Evolutionary conservation across 2,329 filamentous ascomycete genomes (phyloP).

Genomic region (Lithohypha guttulata): DNA sequence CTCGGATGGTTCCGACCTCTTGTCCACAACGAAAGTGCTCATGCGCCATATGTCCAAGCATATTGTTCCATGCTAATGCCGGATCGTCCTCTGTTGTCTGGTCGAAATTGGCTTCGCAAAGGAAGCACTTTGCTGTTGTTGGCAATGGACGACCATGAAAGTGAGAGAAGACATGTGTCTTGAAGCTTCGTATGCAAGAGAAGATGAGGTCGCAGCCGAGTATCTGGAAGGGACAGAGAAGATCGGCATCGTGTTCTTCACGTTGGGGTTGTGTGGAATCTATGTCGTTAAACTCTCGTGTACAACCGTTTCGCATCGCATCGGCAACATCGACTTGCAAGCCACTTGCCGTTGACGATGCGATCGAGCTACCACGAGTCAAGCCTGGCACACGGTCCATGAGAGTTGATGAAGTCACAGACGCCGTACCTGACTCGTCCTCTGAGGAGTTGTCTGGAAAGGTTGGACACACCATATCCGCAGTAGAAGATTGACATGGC

Average conservation of each 20-base stretch:
- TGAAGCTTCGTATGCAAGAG: constrained; percentile 30
- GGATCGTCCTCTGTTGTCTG: constrained; percentile 17
- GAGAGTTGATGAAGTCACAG: constrained; percentile 4
- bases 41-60: constrained; percentile 33
- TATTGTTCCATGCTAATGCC: constrained; percentile 30
- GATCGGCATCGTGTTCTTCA: constrained; percentile 17
- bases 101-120: constrained; percentile 26
- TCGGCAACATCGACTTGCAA: constrained; percentile 19
- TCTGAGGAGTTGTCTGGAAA: constrained; percentile 4
- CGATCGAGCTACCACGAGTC: constrained; percentile 19
- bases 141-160: constrained; percentile 33
- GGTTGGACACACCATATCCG: background rate
- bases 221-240: constrained; percentile 35
- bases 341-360: constrained; percentile 16
- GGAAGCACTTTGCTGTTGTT: constrained; percentile 32
- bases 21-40: constrained; percentile 33
- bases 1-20: constrained; percentile 30
- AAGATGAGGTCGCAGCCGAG: constrained; percentile 34
- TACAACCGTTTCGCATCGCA: constrained; percentile 18
- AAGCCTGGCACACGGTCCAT: constrained; percentile 16
- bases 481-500: background rate
- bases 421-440: constrained; percentile 1
- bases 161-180: constrained; percentile 35
- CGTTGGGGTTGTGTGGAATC: constrained; percentile 16
- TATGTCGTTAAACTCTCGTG: constrained; percentile 19